Percentiles rank a stretch among this genome's conserved stretches.
phyloP scores from a whole-genome alignment of 805 yeast species.

The Debaryomyces prosopidis region DNA sequence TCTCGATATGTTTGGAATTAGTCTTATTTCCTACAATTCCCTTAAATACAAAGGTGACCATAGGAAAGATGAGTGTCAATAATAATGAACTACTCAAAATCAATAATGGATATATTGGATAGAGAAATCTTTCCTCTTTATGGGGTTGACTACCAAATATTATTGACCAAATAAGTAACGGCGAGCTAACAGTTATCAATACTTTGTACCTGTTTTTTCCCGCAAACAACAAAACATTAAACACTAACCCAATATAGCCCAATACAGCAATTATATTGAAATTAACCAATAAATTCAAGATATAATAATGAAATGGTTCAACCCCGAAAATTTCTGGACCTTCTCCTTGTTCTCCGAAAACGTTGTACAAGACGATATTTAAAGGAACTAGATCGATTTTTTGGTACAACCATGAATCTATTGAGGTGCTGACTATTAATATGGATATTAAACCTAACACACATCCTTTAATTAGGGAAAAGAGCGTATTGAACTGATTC shows the following conservation, averaged over 20 bases:
- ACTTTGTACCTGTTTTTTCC: constrained; percentile 8
- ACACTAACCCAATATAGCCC: constrained; percentile 39
- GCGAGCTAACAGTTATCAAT: constrained; percentile 30
- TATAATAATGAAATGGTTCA: constrained; percentile 76
- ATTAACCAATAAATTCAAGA: constrained; percentile 67
- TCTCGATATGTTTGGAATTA: constrained; percentile 3
- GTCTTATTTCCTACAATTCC: constrained; percentile 14
- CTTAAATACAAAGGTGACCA: neutral
- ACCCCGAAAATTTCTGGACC: constrained; percentile 93
- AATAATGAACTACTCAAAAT: constrained; percentile 61
- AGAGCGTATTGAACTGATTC: constrained; percentile 4
- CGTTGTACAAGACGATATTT: constrained; percentile 83
- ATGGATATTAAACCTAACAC: constrained; percentile 14
- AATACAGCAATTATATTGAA: constrained; percentile 58
- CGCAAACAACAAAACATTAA: constrained; percentile 17
- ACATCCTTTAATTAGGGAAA: constrained; percentile 2
- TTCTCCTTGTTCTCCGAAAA: constrained; percentile 60
- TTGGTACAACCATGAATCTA: constrained; percentile 66
- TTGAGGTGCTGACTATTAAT: constrained; percentile 24
- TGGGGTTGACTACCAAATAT: constrained; percentile 80
- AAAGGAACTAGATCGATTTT: constrained; percentile 68
- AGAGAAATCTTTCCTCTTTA: constrained; percentile 89
- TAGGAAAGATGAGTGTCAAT: constrained; percentile 15
- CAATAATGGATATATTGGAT: constrained; percentile 78
- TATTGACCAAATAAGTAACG: constrained; percentile 63